Conservation (phyloP, 495 filamentous ascomycete species). For the Staphylotrichum tortipilum region DNA sequence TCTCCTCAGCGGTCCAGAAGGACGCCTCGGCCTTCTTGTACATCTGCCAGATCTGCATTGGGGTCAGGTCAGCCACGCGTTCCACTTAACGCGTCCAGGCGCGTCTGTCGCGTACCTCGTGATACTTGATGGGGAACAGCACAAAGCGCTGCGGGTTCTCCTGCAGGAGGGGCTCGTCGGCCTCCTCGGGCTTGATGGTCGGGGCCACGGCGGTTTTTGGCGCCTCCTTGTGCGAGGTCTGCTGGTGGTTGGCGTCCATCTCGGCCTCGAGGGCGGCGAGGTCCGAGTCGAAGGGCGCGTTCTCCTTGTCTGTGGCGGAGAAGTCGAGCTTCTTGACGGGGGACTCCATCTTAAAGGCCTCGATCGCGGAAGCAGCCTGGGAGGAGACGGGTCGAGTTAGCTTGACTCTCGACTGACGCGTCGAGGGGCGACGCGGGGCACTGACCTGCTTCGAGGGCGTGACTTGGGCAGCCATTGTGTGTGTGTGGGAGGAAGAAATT, state of each 20-base stretch:
- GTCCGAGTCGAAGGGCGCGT: constrained; percentile 53
- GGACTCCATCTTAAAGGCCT: constrained; percentile 88
- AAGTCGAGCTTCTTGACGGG: constrained; percentile 86
- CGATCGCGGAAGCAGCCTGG: constrained; percentile 76
- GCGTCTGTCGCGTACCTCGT: constrained; percentile 78
- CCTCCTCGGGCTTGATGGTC: constrained; percentile 62
- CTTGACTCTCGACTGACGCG: constrained; percentile 13
- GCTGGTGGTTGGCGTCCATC: constrained; percentile 44
- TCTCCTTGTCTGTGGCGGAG: constrained; percentile 68
- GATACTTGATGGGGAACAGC: constrained; percentile 97
- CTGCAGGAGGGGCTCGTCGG: constrained; percentile 81
- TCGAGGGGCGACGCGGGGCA: constrained; percentile 9
- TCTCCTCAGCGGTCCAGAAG: constrained; percentile 99
- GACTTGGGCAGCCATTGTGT: constrained; percentile 58
- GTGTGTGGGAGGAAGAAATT: constrained; percentile 15
- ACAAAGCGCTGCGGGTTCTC: constrained; percentile 97
- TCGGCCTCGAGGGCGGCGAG: constrained; percentile 47
- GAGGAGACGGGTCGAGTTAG: constrained; percentile 32
- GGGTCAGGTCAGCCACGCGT: constrained; percentile 20
- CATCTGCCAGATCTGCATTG: constrained; percentile 97
- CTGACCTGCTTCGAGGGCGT: constrained; percentile 82
- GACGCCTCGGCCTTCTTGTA: constrained; percentile 99
- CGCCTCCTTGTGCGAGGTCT: constrained; percentile 32
- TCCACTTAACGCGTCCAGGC: constrained; percentile 61
- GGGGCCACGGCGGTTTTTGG: constrained; percentile 45